phyloP scores from a whole-genome alignment of 768 basidiomycete genomes.

The Fibroporia radiculosa region DNA sequence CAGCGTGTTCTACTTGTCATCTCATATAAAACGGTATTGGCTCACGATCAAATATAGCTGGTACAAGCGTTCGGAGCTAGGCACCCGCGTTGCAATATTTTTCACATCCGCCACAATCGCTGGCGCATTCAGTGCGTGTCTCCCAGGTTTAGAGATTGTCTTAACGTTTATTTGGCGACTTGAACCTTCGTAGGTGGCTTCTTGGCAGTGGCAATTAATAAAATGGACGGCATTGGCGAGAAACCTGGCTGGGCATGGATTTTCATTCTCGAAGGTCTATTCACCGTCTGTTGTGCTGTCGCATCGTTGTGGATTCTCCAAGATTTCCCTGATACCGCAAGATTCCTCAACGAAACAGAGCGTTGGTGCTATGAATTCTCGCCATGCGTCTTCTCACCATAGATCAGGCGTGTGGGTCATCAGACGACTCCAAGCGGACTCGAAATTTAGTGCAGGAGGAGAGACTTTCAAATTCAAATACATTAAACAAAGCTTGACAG shows the following conservation, averaged over 20 bases:
- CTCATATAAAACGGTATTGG: no score
- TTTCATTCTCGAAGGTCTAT: constrained; percentile 67
- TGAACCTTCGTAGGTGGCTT: constrained; percentile 42
- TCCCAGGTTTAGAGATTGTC: background rate
- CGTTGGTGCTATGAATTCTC: constrained; percentile 31
- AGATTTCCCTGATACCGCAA: constrained; percentile 73
- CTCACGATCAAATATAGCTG: constrained; percentile 46
- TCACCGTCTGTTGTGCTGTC: constrained; percentile 51
- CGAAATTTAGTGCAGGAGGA: constrained; percentile 58
- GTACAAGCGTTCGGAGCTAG: constrained; percentile 76
- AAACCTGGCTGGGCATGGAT: constrained; percentile 64
- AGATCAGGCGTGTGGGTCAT: constrained; percentile 60
- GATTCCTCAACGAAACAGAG: constrained; percentile 59
- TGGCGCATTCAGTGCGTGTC: constrained; percentile 57
- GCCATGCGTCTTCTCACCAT: background rate
- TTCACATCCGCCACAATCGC: constrained; percentile 76
- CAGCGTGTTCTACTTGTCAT: background rate
- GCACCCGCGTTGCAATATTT: constrained; percentile 64
- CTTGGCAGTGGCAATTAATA: constrained; percentile 57
- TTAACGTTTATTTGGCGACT: no score
- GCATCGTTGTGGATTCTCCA: constrained; percentile 67
- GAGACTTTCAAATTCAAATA: constrained; percentile 45
- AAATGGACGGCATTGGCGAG: constrained; percentile 63
- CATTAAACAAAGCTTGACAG: constrained; percentile 50
- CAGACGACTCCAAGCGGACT: constrained; percentile 55